Conservation (phyloP, 2,329 filamentous ascomycete species). For the Magnaporthales sp. region DNA sequence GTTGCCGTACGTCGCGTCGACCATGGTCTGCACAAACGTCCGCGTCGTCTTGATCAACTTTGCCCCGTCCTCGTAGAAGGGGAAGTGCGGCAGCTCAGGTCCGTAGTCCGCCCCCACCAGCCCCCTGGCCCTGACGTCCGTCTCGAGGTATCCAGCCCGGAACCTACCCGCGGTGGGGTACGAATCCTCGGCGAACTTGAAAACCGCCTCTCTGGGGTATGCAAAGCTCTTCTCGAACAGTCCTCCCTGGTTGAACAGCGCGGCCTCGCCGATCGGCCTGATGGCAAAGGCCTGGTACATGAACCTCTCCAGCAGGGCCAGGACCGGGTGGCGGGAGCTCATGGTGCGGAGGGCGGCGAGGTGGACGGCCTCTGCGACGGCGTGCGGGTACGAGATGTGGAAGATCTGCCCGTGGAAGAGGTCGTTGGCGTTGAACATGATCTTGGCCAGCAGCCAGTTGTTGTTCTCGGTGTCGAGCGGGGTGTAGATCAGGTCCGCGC, state of each 20-base stretch:
- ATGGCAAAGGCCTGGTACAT: constrained; percentile 22
- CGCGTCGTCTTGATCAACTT: constrained; percentile 25
- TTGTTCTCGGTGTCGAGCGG: constrained; percentile 32
- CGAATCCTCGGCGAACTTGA: constrained; percentile 17
- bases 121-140: constrained; percentile 27
- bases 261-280: constrained; percentile 14
- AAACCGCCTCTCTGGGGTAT: constrained; percentile 19
- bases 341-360: constrained; percentile 36
- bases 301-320: constrained; percentile 26
- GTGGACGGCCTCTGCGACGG: constrained; percentile 32
- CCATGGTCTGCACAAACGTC: constrained; percentile 28
- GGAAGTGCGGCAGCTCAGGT: constrained; percentile 29
- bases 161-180: constrained; percentile 23
- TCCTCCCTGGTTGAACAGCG: constrained; percentile 20
- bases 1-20: constrained; percentile 32
- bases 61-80: constrained; percentile 33
- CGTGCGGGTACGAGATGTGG: constrained; percentile 34
- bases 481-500: constrained; percentile 33
- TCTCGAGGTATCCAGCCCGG: constrained; percentile 28
- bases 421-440: constrained; percentile 38
- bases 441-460: constrained; percentile 40
- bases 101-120: constrained; percentile 26
- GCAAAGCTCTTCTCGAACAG: constrained; percentile 23
- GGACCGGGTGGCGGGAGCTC: constrained; percentile 34
- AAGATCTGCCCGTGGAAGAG: constrained; percentile 33